These are phyloP conservation scores for Oryza officinalis DNA, from an alignment of 176 grass and related monocot species.

Conservation along the genomic window DNA sequence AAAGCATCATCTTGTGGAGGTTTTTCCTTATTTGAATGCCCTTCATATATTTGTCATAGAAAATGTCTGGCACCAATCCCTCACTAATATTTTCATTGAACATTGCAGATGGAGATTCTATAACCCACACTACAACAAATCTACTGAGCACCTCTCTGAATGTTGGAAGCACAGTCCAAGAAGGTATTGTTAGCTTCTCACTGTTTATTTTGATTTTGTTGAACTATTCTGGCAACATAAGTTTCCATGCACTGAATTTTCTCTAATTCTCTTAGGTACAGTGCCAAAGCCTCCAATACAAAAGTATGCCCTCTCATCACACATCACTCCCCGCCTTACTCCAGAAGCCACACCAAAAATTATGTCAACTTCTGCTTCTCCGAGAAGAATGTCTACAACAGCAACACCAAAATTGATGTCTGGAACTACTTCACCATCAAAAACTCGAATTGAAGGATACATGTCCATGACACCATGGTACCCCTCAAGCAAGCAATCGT, in stretches of 20 bases:
- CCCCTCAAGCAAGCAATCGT: constrained; percentile 88
- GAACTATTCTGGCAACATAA: not conserved
- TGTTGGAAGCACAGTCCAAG: constrained; percentile 45
- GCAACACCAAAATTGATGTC: constrained; percentile 76
- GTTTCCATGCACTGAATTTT: constrained; percentile 20
- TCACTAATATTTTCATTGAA: constrained; percentile 11
- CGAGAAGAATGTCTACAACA: constrained; percentile 54
- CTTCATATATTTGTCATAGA: not conserved
- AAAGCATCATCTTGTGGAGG: constrained; percentile 67
- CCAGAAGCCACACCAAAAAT: constrained; percentile 63
- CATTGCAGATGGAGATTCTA: constrained; percentile 52
- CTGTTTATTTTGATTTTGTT: not conserved
- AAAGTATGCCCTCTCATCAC: constrained; percentile 49
- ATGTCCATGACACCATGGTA: constrained; percentile 90
- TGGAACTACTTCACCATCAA: constrained; percentile 75
- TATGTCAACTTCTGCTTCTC: constrained; percentile 66
- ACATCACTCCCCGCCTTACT: constrained; percentile 48
- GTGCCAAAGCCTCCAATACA: constrained; percentile 43
- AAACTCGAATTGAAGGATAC: constrained; percentile 54
- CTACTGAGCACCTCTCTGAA: constrained; percentile 33
- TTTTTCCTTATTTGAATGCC: not conserved
- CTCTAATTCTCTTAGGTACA: constrained; percentile 46
- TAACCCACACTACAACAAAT: constrained; percentile 36
- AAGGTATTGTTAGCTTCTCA: constrained; percentile 37
- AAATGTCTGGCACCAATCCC: not conserved